Percentiles rank a stretch among this genome's conserved stretches.
These are phyloP conservation scores for Zizania palustris DNA, from an alignment of 202 grass and related monocot genomes.

Conservation along the genomic window DNA sequence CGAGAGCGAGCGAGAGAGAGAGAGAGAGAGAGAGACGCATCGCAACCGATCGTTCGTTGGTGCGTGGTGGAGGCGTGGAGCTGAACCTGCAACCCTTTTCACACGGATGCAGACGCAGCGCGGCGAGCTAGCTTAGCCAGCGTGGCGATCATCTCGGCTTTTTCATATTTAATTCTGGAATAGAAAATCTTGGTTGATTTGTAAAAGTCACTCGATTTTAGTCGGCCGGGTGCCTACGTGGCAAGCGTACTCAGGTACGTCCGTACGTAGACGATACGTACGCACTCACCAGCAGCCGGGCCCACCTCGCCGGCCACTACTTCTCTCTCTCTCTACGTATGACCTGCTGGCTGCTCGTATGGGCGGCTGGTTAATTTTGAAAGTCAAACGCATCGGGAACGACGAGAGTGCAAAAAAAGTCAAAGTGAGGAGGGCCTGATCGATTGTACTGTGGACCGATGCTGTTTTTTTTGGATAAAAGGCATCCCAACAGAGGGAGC, in stretches of 20 bases:
- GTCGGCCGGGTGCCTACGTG: background rate
- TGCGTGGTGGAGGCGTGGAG: no score
- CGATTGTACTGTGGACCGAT: no score
- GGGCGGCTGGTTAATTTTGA: conserved; percentile 30
- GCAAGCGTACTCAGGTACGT: conserved; percentile 10
- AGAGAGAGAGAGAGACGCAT: no score
- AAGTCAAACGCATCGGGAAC: conserved; percentile 19
- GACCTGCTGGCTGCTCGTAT: conserved; percentile 5
- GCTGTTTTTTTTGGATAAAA: no score
- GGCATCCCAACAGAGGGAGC: no score
- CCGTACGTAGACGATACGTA: conserved; percentile 34
- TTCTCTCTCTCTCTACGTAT: background rate
- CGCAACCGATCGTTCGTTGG: background rate
- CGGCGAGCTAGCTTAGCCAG: background rate
- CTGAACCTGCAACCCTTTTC: conserved; percentile 26
- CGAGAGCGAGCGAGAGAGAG: background rate
- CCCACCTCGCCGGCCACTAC: background rate
- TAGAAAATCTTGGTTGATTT: background rate
- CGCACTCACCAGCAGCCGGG: background rate
- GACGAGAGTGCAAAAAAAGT: background rate
- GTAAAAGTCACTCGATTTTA: background rate
- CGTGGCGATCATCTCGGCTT: no score
- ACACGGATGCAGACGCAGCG: background rate
- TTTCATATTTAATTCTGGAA: no score
- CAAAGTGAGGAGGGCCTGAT: no score